Evolutionary conservation across 176 grass and related monocot species (phyloP).

Genomic region (Panicum miliaceum): DNA sequence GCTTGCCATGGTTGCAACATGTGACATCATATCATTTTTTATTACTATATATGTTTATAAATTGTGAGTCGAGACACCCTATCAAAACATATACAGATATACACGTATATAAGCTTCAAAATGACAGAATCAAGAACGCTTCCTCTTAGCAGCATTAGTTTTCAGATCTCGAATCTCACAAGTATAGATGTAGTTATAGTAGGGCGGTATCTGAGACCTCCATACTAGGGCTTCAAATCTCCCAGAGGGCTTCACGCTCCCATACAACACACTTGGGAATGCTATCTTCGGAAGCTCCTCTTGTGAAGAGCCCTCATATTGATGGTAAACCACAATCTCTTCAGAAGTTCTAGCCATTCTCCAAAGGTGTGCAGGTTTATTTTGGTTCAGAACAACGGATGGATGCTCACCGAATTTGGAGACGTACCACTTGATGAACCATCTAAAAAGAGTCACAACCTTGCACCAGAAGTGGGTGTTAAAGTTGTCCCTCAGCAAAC

Average conservation of each 20-base stretch:
- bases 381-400: not conserved
- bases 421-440: not conserved
- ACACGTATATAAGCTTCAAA: too few relatives aligned
- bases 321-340: not conserved
- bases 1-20: too few relatives aligned
- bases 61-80: too few relatives aligned
- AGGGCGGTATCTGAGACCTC: not conserved
- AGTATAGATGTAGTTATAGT: not conserved
- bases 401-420: not conserved
- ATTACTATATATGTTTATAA: too few relatives aligned
- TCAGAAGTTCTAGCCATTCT: not conserved
- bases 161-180: not conserved
- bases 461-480: not conserved
- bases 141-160: not conserved
- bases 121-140: not conserved
- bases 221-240: not conserved
- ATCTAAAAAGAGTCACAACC: not conserved
- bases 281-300: not conserved
- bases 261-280: not conserved
- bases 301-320: not conserved
- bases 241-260: not conserved
- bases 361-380: not conserved
- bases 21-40: too few relatives aligned
- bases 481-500: not conserved
- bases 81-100: too few relatives aligned